Base-by-base conservation (phyloP, 495 filamentous ascomycete species). In the Glonium stellatum region DNA sequence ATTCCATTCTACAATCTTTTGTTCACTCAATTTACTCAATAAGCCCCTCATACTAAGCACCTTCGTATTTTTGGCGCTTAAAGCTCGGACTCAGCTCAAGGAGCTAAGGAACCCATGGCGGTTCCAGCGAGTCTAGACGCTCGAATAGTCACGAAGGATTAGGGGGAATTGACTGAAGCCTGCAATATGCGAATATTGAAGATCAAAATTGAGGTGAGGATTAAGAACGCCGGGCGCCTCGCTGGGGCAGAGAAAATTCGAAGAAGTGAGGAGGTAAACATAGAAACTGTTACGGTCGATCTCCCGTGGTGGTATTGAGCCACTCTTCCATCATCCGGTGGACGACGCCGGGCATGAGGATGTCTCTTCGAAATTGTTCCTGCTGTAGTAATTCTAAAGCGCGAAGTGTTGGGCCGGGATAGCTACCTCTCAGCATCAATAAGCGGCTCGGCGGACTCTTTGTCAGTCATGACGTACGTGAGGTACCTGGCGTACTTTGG, bases 401-500 rank as follows among this genome's bases (percentile, higher is more conserved):
- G 63, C 85, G 85, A 18, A 97, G 71, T n/a, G 89, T 90, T 19
- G 90, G 86, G 4, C 86, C 89, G 0, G 91, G 91, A 66, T 90
- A 90, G 55, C 73, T 75, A 54, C 55, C 0, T 51, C 13, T 25
- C 48, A 25, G 48, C 15, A 22, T 51, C 48, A 51, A 31, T 51
- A 25, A 51, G 22, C 46, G 55, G n/a, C n/a, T n/a, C n/a, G n/a
- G n/a, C 39, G 39, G 1, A 18, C 13, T 18, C 39, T 44, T 44
- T 44, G 10, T 9, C 47, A n/a, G 22, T 41, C 11, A 77, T 22
- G 57, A 57, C 55, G 48, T 67, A 76, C 71, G 62, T 86, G 47
- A 96, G 73, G 69, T 88, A 95, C 62, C 87, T 88, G 57, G 86
- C 75, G 67, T 95, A 96, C 57, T 89, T 83, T n/a, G 89, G 89